These are phyloP conservation scores for Lobosporangium transversale DNA, from an alignment of 192 early-diverging fungal genomes.

Conservation along the genomic window DNA sequence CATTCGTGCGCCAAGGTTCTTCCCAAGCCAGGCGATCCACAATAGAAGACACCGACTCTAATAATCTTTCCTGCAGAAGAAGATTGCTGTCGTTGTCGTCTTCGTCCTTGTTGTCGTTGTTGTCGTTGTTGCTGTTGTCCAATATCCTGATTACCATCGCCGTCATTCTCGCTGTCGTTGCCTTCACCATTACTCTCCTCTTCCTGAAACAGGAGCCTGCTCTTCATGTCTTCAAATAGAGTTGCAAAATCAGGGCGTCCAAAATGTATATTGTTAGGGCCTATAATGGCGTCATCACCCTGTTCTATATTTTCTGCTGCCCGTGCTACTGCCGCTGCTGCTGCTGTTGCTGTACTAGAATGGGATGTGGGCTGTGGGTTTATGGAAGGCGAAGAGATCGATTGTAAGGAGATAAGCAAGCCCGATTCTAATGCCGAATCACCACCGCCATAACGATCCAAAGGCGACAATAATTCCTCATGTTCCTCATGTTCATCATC, in stretches of 20 bases:
- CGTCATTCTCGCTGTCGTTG: no score
- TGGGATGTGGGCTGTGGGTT: constrained; percentile 57
- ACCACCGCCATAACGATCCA: constrained; percentile 59
- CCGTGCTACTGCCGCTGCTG: constrained; percentile 59
- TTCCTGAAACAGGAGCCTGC: constrained; percentile 2
- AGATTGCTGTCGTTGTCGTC: no score
- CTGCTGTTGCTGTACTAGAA: constrained; percentile 56
- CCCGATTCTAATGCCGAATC: no score
- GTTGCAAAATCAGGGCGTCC: constrained; percentile 81
- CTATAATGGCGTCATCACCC: constrained; percentile 41
- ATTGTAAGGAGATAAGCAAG: constrained; percentile 57
- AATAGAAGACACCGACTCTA: constrained; percentile 86
- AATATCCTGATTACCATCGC: no score
- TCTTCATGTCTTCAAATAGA: constrained; percentile 67
- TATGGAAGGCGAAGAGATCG: constrained; percentile 63
- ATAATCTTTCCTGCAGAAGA: constrained; percentile 3
- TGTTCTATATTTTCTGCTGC: constrained; percentile 61
- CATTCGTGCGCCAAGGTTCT: constrained; percentile 59
- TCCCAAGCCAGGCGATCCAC: constrained; percentile 76
- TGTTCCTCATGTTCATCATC: constrained; percentile 33
- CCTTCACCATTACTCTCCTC: no score
- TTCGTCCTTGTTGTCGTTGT: no score
- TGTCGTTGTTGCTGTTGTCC: no score
- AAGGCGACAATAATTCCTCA: constrained; percentile 33
- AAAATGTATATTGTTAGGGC: constrained; percentile 69